A percentile compares a stretch with the other conserved stretches of the same genome.
phyloP scores from a whole-genome alignment of 345 rosid species.

The Acer campestre region DNA sequence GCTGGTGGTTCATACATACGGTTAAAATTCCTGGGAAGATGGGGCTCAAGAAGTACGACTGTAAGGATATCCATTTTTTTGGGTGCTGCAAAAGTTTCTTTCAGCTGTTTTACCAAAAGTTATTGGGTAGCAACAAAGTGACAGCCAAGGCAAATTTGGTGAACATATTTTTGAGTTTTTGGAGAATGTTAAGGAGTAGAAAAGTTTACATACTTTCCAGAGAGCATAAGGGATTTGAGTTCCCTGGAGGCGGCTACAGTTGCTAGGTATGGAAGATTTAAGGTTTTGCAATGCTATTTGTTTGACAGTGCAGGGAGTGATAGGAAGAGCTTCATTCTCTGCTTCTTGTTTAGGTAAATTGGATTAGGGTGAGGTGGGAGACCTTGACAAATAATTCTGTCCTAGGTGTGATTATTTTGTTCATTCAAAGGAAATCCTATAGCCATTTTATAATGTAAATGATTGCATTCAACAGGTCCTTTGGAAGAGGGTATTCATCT shows the following conservation, averaged over 20 bases:
- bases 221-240: slow-evolving; percentile 26
- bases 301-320: slow-evolving; percentile 16
- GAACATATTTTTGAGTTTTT: slow-evolving; percentile 15
- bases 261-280: slow-evolving; percentile 16
- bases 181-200: slow-evolving; percentile 28
- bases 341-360: slow-evolving; percentile 9
- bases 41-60: slow-evolving; percentile 22
- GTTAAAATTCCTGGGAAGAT: slow-evolving; percentile 12
- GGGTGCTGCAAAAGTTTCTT: slow-evolving; percentile 27
- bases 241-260: slow-evolving; percentile 9
- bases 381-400: slow-evolving; percentile 14
- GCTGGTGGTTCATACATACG: slow-evolving; percentile 11
- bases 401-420: slow-evolving; percentile 2
- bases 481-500: not conserved
- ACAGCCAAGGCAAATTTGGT: not conserved
- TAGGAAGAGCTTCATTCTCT: slow-evolving; percentile 21
- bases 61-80: slow-evolving; percentile 5
- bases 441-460: slow-evolving; percentile 22
- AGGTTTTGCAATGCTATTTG: slow-evolving; percentile 7
- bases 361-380: slow-evolving; percentile 8
- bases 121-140: slow-evolving; percentile 4
- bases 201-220: slow-evolving; percentile 7
- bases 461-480: slow-evolving; percentile 22
- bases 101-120: slow-evolving; percentile 30
- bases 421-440: slow-evolving; percentile 7